Evolutionary conservation across 805 yeast genomes (phyloP), one percentile per base, ranked within the genome.

Genomic region (Phaffomyces opuntiae): DNA sequence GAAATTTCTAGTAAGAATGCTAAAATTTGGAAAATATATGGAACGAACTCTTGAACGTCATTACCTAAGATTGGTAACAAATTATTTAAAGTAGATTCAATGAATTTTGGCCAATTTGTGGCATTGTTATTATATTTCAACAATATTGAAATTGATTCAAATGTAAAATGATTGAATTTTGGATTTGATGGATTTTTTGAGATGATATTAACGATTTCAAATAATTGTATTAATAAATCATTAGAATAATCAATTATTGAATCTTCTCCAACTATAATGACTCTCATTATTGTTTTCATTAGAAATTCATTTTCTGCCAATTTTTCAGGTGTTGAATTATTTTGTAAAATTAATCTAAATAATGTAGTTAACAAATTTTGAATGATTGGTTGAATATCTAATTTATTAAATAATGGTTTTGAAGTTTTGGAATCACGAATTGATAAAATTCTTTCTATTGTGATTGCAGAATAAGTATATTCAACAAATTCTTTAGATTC

Each of bases 111-210:
- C 37, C 68, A 59, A 36, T 70, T 65, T 24, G 2, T 53, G 34
- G 66, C 59, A 8, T 64, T 56, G 9, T 8, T 16, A 48, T 65
- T 63, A 58, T 64, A 81, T 52, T 82, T 81, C 48, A 90, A 67
- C 42, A 90, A 67, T 5, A 82, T 83, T 25, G 93, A 91, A 48
- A 93, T 72, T 9, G 95, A 75, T 69, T 93, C 99, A 62, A 93
- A 93, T 5, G 86, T 73, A 60, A 81, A 95, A 64, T 93, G 99
- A 7, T 89, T 78, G 59, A 93, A 93, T 55, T 83, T 79, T 38
- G 99, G 99, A 65, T 93, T 93, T 6, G 98, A 87, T 7, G 99
- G 99, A 58, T 93, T 93, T 55, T 80, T 81, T 24, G 89, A 71
- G 45, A 90, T 88, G 14, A 80, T 77, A 14, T 72, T 73, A 41